Evolutionary conservation across 2,329 filamentous ascomycete species (phyloP).

Genomic region (Monosporascus sp.): DNA sequence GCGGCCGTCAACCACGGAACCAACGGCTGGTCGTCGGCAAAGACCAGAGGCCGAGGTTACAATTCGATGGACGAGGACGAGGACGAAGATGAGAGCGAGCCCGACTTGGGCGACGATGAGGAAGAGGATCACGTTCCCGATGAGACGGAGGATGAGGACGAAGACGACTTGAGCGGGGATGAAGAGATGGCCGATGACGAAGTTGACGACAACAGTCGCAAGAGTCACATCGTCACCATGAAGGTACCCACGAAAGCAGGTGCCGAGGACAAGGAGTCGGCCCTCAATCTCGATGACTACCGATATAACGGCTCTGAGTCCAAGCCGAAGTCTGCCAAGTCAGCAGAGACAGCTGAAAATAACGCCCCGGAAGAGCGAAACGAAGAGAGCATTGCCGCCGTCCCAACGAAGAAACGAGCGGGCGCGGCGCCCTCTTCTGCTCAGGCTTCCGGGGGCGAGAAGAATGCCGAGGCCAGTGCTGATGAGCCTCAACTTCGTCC

Average conservation of each 20-base stretch:
- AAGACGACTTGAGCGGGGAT: conserved; percentile 54
- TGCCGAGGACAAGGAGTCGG: conserved; percentile 31
- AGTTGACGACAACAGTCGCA: conserved; percentile 35
- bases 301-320: conserved; percentile 20
- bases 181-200: conserved; percentile 51
- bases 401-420: conserved; percentile 21
- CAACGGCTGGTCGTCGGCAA: conserved; percentile 41
- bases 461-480: background rate
- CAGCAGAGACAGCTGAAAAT: conserved; percentile 4
- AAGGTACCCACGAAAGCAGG: conserved; percentile 37
- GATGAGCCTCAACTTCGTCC: conserved; percentile 12
- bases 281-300: conserved; percentile 25
- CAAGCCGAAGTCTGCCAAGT: conserved; percentile 13
- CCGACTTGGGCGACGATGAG: conserved; percentile 68
- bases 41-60: conserved; percentile 45
- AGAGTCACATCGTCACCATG: conserved; percentile 72
- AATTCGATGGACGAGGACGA: conserved; percentile 51
- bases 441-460: background rate
- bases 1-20: conserved; percentile 44
- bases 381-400: conserved; percentile 26
- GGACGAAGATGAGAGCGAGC: conserved; percentile 66
- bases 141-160: conserved; percentile 52
- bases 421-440: conserved; percentile 15
- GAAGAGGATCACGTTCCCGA: conserved; percentile 63
- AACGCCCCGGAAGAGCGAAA: conserved; percentile 16